A percentile compares a stretch with the other conserved stretches of the same genome.
These are phyloP conservation scores for Blepharisma stoltei DNA, from an alignment of 73 alveolate species.

Conservation along the genomic window DNA sequence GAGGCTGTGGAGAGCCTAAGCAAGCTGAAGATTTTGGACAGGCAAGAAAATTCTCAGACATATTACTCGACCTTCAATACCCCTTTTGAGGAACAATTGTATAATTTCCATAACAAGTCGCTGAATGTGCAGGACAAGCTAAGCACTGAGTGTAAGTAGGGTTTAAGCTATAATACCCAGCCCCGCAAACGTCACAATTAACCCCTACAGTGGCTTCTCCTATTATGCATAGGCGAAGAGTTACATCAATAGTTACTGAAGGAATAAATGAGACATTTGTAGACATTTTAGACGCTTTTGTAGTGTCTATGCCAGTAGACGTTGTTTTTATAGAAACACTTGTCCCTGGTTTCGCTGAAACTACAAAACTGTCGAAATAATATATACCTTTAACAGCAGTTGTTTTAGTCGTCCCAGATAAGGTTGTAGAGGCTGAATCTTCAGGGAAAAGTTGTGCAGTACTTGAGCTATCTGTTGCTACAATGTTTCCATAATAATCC, in stretches of 20 bases:
- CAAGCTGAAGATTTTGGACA: neutral
- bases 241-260: neutral
- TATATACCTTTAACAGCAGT: neutral
- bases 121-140: constrained; percentile 10
- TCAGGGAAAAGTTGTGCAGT: neutral
- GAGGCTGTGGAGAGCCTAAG: neutral
- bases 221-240: neutral
- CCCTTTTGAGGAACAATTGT: neutral
- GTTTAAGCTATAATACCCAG: neutral
- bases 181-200: neutral
- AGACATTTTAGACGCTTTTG: neutral
- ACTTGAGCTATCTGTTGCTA: neutral
- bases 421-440: neutral
- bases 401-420: neutral
- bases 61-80: neutral
- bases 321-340: neutral
- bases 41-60: neutral
- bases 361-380: neutral
- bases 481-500: neutral
- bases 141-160: neutral
- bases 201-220: neutral
- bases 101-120: neutral
- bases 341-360: neutral
- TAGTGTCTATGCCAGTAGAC: neutral
- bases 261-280: neutral